Conservation (phyloP, 352 stramenopile genomes). For the Pythium plurisporium region DNA sequence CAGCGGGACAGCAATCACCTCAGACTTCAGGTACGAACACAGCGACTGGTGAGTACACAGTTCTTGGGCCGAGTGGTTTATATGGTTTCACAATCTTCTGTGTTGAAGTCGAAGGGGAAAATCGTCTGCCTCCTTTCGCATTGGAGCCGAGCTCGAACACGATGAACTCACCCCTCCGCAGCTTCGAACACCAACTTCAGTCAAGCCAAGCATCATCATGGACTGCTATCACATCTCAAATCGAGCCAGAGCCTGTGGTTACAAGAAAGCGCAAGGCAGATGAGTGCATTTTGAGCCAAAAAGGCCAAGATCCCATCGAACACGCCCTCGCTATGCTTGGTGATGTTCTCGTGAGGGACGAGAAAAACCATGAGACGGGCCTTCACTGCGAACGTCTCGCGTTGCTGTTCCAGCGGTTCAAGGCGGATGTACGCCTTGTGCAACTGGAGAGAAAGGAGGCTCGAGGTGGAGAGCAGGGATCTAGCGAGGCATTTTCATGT, state of each 20-base stretch:
- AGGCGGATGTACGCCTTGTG: slow-evolving; percentile 15
- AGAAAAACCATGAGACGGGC: neutral
- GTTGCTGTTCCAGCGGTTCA: slow-evolving; percentile 13
- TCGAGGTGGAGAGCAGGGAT: too few relatives aligned
- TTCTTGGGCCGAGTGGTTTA: too few relatives aligned
- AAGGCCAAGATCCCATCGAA: neutral
- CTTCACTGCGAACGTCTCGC: slow-evolving; percentile 5
- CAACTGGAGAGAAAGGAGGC: slow-evolving; percentile 7
- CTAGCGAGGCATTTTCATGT: neutral
- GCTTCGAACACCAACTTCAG: slow-evolving; percentile 5
- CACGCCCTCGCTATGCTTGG: neutral
- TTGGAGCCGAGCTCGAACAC: too few relatives aligned
- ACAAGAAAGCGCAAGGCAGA: neutral
- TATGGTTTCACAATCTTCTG: too few relatives aligned
- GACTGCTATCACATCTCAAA: neutral
- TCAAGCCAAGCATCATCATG: neutral
- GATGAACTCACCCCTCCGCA: neutral
- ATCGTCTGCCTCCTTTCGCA: too few relatives aligned
- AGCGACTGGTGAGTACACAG: too few relatives aligned
- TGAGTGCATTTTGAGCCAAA: neutral
- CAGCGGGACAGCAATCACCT: too few relatives aligned
- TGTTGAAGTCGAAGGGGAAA: too few relatives aligned
- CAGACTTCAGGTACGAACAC: too few relatives aligned
- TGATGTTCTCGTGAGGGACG: neutral
- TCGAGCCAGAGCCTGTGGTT: slow-evolving; percentile 1